phyloP scores from a whole-genome alignment of 495 filamentous ascomycete genomes.

The Podospora conica region DNA sequence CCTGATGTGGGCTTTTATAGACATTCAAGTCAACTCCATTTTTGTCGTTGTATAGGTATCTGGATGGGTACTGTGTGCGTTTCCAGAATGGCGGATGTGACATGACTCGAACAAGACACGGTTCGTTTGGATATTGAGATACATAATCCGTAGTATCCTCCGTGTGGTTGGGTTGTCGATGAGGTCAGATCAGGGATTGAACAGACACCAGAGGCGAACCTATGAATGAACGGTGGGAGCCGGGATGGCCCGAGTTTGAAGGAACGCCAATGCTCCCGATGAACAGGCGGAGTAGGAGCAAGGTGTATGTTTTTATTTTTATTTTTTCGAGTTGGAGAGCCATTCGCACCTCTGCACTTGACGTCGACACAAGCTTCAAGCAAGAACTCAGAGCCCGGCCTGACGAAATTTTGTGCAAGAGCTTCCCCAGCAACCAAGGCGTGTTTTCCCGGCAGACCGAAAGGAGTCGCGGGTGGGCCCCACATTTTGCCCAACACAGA shows the following conservation, averaged over 20 bases:
- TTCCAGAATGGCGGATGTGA: neutral
- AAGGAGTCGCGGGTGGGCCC: neutral
- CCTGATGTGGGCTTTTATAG: neutral
- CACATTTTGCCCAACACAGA: conserved; percentile 11
- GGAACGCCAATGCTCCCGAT: neutral
- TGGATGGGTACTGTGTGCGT: neutral
- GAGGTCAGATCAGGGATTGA: neutral
- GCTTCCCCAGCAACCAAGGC: conserved; percentile 13
- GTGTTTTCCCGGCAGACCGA: conserved; percentile 11
- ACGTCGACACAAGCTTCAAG: neutral
- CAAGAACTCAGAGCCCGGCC: neutral
- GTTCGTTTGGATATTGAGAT: neutral
- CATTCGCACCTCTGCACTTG: neutral
- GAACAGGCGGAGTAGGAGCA: neutral
- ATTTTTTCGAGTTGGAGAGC: neutral
- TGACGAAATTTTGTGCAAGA: conserved; percentile 12
- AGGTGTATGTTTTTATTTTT: no score
- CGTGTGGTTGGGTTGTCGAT: no score
- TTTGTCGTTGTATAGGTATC: neutral
- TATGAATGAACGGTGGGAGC: neutral
- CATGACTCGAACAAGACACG: neutral
- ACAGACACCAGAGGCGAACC: neutral
- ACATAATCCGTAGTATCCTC: no score
- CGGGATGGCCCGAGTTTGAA: neutral
- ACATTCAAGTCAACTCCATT: neutral